Conservation (phyloP, 164 flowering plant species). For the Magnolia changhungtana region DNA sequence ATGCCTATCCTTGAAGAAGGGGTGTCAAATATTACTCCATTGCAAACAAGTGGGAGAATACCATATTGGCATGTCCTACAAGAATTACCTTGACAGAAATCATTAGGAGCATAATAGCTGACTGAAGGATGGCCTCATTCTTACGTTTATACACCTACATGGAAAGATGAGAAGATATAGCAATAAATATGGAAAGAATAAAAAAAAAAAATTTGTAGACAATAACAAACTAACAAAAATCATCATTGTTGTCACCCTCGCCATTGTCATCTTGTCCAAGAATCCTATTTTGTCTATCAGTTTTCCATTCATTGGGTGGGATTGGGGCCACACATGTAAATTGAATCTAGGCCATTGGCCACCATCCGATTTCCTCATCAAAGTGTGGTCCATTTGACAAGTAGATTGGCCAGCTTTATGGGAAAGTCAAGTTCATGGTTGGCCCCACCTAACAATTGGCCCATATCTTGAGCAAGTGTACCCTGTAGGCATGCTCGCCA, state of each 20-base stretch:
- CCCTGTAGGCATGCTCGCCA: too few relatives aligned
- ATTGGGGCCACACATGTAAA: too few relatives aligned
- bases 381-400: too few relatives aligned
- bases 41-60: background rate
- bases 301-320: too few relatives aligned
- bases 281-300: background rate
- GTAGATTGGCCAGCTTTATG: too few relatives aligned
- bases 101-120: slow-evolving; percentile 8
- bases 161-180: background rate
- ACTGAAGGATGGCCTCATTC: background rate
- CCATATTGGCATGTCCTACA: background rate
- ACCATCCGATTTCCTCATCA: too few relatives aligned
- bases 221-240: background rate
- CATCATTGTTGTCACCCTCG: background rate
- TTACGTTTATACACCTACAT: background rate
- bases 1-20: background rate
- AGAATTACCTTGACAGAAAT: slow-evolving; percentile 7
- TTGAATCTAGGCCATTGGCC: too few relatives aligned
- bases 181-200: too few relatives aligned
- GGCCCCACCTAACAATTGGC: too few relatives aligned
- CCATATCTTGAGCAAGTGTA: too few relatives aligned
- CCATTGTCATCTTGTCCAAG: background rate
- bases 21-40: background rate
- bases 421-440: too few relatives aligned
- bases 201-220: too few relatives aligned